phyloP scores from a whole-genome alignment of 495 filamentous ascomycete species.

The Hypoxylon lienhwacheense region DNA sequence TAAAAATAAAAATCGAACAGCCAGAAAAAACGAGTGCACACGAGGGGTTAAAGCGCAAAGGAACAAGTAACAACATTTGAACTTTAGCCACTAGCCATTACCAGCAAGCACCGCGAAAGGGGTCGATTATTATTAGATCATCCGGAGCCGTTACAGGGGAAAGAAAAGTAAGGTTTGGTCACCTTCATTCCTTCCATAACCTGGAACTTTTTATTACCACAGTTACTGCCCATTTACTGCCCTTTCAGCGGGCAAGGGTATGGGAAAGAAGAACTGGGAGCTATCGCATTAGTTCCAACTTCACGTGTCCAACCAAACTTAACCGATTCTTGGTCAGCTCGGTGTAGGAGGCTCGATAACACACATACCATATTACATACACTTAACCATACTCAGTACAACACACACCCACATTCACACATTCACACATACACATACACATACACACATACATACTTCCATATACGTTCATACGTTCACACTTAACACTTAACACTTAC shows the following conservation, averaged over 20 bases:
- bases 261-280: conserved; percentile 2
- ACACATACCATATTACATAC: too few species aligned
- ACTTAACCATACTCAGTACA: too few species aligned
- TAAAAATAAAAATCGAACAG: too few species aligned
- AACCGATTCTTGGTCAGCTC: conserved; percentile 18
- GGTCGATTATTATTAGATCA: conserved; percentile 15
- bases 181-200: conserved; percentile 5
- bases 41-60: background rate
- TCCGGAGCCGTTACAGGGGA: conserved; percentile 7
- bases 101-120: too few species aligned
- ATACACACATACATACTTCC: too few species aligned
- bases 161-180: conserved; percentile 10
- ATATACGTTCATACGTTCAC: too few species aligned
- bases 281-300: conserved; percentile 18
- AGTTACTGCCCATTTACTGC: background rate
- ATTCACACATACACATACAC: background rate
- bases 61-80: background rate
- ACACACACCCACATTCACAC: background rate
- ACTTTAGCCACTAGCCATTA: too few species aligned
- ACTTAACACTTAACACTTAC: too few species aligned
- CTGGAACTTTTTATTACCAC: background rate
- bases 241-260: conserved; percentile 16
- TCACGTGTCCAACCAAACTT: conserved; percentile 33
- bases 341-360: conserved; percentile 18
- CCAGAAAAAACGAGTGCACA: too few species aligned